Evolutionary conservation across 2,329 filamentous ascomycete species (phyloP).

Genomic region (Falciphora oryzae): DNA sequence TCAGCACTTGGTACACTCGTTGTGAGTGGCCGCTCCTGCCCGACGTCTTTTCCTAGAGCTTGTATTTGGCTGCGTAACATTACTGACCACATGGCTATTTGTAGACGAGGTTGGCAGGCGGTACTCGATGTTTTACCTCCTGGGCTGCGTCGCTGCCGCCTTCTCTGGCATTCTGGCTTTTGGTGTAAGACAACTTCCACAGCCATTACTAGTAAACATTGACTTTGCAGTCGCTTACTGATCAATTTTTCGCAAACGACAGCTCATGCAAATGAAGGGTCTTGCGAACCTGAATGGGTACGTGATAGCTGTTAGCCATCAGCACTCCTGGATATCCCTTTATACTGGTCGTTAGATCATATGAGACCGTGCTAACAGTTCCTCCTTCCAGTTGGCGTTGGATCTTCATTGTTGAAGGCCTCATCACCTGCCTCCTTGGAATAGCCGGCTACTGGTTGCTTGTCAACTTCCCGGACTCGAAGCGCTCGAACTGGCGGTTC

Average conservation of each 20-base stretch:
- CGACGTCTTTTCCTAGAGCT: not conserved
- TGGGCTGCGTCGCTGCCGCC: conserved; percentile 60
- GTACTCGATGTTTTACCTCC: conserved; percentile 63
- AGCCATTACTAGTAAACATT: conserved; percentile 6
- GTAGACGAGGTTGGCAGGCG: conserved; percentile 62
- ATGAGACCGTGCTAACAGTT: not conserved
- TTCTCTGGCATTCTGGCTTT: conserved; percentile 66
- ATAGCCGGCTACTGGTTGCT: conserved; percentile 49
- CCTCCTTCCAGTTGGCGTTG: conserved; percentile 50
- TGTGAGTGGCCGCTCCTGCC: conserved; percentile 36
- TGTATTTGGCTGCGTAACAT: not conserved
- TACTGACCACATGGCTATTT: conserved; percentile 2
- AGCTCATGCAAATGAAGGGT: conserved; percentile 58
- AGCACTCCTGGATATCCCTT: not conserved
- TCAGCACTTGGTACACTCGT: conserved; percentile 69
- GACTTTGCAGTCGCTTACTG: not conserved
- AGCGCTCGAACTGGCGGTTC: conserved; percentile 45
- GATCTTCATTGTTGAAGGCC: conserved; percentile 56
- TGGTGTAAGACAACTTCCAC: conserved; percentile 41
- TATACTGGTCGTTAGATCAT: not conserved
- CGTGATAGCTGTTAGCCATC: not conserved
- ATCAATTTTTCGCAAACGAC: not conserved
- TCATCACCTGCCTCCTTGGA: conserved; percentile 48
- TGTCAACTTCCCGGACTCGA: conserved; percentile 58
- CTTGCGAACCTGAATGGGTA: conserved; percentile 35